Evolutionary conservation across 345 rosid genomes (phyloP).

Genomic region (Aegle marmelos): DNA sequence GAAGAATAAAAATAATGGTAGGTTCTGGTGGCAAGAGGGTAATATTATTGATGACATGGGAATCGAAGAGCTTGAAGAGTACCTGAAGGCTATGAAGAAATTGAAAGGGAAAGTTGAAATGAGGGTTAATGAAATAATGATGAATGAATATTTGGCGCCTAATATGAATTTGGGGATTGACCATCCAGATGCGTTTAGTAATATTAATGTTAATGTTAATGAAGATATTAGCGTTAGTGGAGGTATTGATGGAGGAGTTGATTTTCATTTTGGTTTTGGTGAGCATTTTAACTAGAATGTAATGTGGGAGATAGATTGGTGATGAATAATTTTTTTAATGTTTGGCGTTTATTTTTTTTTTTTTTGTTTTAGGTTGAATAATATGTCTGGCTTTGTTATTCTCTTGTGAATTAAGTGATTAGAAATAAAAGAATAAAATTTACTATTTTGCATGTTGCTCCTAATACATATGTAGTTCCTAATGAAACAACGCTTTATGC

Average conservation of each 20-base stretch:
- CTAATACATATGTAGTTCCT: too few relatives aligned
- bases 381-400: too few relatives aligned
- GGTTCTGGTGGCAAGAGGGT: slow-evolving; percentile 39
- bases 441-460: too few relatives aligned
- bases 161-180: not conserved
- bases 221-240: not conserved
- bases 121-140: slow-evolving; percentile 25
- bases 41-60: slow-evolving; percentile 23
- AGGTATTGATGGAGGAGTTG: not conserved
- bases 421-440: too few relatives aligned
- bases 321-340: not conserved
- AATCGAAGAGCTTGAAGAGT: slow-evolving; percentile 33
- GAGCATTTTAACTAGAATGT: not conserved
- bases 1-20: not conserved
- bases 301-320: not conserved
- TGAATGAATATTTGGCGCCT: not conserved
- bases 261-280: not conserved
- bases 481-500: too few relatives aligned
- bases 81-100: slow-evolving; percentile 23
- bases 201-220: not conserved
- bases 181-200: not conserved
- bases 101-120: slow-evolving; percentile 20
- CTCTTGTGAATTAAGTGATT: too few relatives aligned
- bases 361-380: not conserved
- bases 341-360: not conserved